A percentile compares a stretch with the other conserved stretches of the same genome.
phyloP scores from a whole-genome alignment of 2,329 filamentous ascomycete genomes.

The Diaporthe amygdali region DNA sequence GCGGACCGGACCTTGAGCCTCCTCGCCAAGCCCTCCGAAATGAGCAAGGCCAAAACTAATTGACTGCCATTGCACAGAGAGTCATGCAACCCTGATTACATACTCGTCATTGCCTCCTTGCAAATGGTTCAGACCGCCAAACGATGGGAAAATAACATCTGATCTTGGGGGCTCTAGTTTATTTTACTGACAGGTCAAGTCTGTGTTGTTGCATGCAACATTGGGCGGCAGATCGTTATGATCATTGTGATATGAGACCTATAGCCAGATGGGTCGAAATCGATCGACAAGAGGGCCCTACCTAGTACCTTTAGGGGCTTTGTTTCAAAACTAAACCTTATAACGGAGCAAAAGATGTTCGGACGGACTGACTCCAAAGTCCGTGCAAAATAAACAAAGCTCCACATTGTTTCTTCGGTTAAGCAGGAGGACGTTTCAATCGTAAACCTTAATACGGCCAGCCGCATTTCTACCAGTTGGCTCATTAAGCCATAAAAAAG shows the following conservation, averaged over 20 bases:
- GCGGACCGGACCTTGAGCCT: not conserved
- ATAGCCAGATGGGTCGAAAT: not conserved
- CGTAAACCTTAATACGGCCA: not conserved
- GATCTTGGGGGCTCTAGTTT: not conserved
- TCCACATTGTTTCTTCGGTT: not conserved
- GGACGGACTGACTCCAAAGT: not conserved
- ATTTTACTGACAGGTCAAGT: not conserved
- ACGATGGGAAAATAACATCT: no score
- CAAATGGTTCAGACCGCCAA: not conserved
- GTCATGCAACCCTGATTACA: not conserved
- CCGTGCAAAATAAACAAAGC: not conserved
- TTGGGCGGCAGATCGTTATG: not conserved
- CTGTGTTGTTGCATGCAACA: not conserved
- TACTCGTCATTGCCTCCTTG: not conserved
- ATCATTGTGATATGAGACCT: not conserved
- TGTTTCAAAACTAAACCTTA: conserved; percentile 11
- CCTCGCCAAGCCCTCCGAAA: conserved; percentile 1
- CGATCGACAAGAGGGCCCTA: not conserved
- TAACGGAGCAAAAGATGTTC: not conserved
- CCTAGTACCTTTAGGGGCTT: not conserved
- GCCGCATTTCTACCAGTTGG: not conserved
- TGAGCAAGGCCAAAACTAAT: not conserved
- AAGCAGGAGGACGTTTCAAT: not conserved
- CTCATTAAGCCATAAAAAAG: not conserved
- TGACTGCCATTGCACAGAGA: not conserved